Conservation (phyloP, 2,329 filamentous ascomycete genomes). For the Diaporthe destruens region DNA sequence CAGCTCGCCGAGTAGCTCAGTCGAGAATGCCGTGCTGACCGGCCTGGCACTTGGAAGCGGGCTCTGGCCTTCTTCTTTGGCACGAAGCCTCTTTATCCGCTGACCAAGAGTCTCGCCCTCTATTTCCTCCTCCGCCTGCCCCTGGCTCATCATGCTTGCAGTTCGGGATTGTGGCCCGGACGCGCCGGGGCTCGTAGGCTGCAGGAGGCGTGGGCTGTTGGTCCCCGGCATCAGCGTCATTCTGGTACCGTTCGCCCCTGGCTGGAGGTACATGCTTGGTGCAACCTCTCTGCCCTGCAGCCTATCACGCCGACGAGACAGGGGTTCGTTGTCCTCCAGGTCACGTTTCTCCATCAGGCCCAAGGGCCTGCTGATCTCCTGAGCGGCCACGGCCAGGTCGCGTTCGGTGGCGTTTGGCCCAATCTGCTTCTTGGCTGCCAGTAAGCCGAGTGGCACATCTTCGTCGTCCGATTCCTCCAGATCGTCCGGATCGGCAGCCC, state of each 20-base stretch:
- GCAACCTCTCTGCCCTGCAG: constrained; percentile 71
- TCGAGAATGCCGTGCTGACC: constrained; percentile 75
- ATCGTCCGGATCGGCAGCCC: constrained; percentile 66
- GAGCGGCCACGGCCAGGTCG: constrained; percentile 60
- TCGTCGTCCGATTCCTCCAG: constrained; percentile 79
- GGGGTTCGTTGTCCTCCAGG: constrained; percentile 91
- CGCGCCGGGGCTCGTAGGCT: constrained; percentile 39
- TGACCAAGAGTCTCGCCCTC: constrained; percentile 77
- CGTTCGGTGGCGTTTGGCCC: constrained; percentile 51
- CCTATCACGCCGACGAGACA: constrained; percentile 81
- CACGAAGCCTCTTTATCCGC: constrained; percentile 74
- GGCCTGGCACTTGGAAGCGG: constrained; percentile 67
- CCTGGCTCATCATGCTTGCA: constrained; percentile 46
- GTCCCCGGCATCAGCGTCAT: constrained; percentile 36
- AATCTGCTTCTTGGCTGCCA: constrained; percentile 75
- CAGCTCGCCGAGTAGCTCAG: constrained; percentile 76
- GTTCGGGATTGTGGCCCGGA: constrained; percentile 23
- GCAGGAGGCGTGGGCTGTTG: constrained; percentile 42
- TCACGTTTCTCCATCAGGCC: constrained; percentile 85
- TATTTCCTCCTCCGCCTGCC: constrained; percentile 60
- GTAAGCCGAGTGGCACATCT: constrained; percentile 87
- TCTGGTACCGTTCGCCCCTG: constrained; percentile 37
- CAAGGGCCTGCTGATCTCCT: constrained; percentile 73
- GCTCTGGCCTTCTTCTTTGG: constrained; percentile 62
- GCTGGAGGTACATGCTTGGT: constrained; percentile 48